A percentile compares a stretch with the other conserved stretches of the same genome.
Evolutionary conservation across 2,329 filamentous ascomycete genomes (phyloP).

Genomic region (Thelonectria discophora): DNA sequence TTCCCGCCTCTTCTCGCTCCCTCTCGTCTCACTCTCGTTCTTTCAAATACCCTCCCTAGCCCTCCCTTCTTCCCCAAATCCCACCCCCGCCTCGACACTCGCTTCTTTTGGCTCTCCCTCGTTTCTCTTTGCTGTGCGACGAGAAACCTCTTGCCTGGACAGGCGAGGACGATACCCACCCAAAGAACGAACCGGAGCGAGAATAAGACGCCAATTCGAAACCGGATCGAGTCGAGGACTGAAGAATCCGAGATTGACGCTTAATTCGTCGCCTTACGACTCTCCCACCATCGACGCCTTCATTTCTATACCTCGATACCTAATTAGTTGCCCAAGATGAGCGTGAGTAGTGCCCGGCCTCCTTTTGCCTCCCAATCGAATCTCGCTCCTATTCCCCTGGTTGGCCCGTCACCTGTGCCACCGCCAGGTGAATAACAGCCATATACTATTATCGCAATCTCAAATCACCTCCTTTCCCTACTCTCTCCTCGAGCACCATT

Average conservation of each 20-base stretch:
- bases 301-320: constrained; percentile 24
- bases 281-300: constrained; percentile 9
- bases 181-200: constrained; percentile 15
- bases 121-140: constrained; percentile 42
- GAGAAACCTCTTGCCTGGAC: constrained; percentile 27
- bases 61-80: constrained; percentile 2
- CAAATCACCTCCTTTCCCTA: neutral
- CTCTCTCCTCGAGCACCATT: neutral
- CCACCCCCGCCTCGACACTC: constrained; percentile 15
- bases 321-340: constrained; percentile 42
- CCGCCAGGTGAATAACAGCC: neutral
- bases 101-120: constrained; percentile 15
- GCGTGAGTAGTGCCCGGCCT: constrained; percentile 40
- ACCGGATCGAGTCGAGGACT: neutral
- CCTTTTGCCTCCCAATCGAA: constrained; percentile 24
- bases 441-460: neutral
- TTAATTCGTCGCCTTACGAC: constrained; percentile 8
- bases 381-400: neutral
- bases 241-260: constrained; percentile 15
- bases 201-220: too few relatives aligned
- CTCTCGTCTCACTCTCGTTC: constrained; percentile 21
- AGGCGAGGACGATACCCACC: constrained; percentile 18
- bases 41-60: constrained; percentile 11
- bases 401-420: neutral
- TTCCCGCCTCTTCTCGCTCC: constrained; percentile 20